A percentile compares a stretch with the other conserved stretches of the same genome.
Conservation (phyloP, 176 grass and related monocot species). For the Chrysopogon serrulatus region DNA sequence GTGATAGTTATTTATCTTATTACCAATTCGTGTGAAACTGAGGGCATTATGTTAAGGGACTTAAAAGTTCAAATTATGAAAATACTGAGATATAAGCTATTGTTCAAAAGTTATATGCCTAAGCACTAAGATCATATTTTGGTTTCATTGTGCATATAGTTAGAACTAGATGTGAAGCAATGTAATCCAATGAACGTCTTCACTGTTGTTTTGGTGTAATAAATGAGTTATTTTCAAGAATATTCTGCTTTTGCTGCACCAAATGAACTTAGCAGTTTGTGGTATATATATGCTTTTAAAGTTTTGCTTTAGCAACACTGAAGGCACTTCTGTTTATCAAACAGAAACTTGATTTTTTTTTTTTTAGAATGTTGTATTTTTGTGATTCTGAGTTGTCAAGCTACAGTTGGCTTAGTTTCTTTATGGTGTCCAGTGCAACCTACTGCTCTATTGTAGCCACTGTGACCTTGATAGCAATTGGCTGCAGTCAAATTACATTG, state of each 20-base stretch:
- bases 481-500: not conserved
- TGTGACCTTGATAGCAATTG: not conserved
- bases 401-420: not conserved
- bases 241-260: not conserved
- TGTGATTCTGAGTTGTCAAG: not conserved
- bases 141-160: not conserved
- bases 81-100: not conserved
- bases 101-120: not conserved
- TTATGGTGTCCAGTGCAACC: not conserved
- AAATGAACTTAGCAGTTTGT: not conserved
- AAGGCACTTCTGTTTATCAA: not conserved
- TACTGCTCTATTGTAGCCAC: not conserved
- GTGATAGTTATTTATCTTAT: not conserved
- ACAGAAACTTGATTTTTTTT: not conserved
- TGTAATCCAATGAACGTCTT: not conserved
- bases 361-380: not conserved
- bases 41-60: not conserved
- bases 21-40: not conserved
- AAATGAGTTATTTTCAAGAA: not conserved
- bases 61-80: not conserved
- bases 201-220: not conserved
- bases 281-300: not conserved
- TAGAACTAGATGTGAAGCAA: not conserved
- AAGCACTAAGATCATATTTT: not conserved
- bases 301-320: not conserved